Evolutionary conservation across 2,329 filamentous ascomycete species (phyloP).

Genomic region (Apiospora sp.): DNA sequence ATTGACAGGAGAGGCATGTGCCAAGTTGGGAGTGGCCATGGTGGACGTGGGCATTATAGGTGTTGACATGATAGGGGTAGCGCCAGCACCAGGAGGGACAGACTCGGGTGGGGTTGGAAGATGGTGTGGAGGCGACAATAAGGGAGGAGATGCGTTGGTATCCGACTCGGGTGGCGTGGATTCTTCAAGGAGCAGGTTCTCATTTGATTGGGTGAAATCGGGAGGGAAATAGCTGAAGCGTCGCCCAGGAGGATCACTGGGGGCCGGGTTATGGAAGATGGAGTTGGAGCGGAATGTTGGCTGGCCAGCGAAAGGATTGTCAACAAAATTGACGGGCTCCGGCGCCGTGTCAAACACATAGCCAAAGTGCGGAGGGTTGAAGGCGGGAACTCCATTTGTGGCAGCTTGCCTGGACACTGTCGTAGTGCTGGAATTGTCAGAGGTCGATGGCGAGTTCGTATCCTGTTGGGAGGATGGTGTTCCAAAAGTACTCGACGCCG

Average conservation of each 20-base stretch:
- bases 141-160: conserved; percentile 39
- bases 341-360: conserved; percentile 65
- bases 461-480: conserved; percentile 59
- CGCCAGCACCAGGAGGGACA: conserved; percentile 34
- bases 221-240: conserved; percentile 72
- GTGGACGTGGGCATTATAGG: conserved; percentile 37
- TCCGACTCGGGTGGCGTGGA: conserved; percentile 41
- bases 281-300: conserved; percentile 71
- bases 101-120: conserved; percentile 40
- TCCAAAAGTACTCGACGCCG: conserved; percentile 45
- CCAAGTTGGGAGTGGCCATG: conserved; percentile 35
- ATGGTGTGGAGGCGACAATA: conserved; percentile 39
- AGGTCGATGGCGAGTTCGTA: conserved; percentile 55
- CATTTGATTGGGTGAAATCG: conserved; percentile 52
- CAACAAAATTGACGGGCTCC: conserved; percentile 59
- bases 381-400: conserved; percentile 46
- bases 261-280: conserved; percentile 68
- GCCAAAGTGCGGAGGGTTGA: conserved; percentile 63
- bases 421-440: conserved; percentile 48
- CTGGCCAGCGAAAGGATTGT: conserved; percentile 52
- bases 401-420: conserved; percentile 40
- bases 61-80: conserved; percentile 38
- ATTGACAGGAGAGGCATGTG: conserved; percentile 36
- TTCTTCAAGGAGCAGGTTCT: conserved; percentile 42
- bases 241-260: conserved; percentile 61